Conservation (phyloP, 2,329 filamentous ascomycete species). For the Cercospora zeina region DNA sequence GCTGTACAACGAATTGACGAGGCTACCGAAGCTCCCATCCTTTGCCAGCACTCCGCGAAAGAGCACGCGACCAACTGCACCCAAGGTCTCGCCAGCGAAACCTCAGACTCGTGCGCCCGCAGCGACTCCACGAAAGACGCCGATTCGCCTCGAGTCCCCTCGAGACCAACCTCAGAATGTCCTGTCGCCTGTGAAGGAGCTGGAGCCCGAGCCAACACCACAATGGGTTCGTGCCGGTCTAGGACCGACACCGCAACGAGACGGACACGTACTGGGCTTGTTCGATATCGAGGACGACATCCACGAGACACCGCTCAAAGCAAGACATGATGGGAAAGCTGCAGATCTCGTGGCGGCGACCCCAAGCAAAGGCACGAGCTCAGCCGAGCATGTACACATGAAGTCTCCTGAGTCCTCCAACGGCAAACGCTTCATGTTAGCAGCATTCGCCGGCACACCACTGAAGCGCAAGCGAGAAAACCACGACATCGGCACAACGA, state of each 20-base stretch:
- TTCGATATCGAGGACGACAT: conserved; percentile 63
- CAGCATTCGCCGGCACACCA: conserved; percentile 65
- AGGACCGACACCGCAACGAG: conserved; percentile 76
- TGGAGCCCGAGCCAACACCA: conserved; percentile 37
- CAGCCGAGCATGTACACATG: conserved; percentile 25
- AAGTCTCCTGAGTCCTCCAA: conserved; percentile 56
- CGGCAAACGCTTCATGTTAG: conserved; percentile 59
- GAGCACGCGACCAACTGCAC: conserved; percentile 21
- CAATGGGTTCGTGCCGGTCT: conserved; percentile 46
- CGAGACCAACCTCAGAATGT: not conserved
- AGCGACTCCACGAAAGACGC: conserved; percentile 28
- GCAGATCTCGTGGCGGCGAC: conserved; percentile 43
- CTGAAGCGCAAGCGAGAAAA: conserved; percentile 52
- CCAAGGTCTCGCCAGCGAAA: conserved; percentile 22
- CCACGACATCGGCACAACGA: conserved; percentile 37
- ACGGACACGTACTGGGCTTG: conserved; percentile 73
- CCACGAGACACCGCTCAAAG: conserved; percentile 28
- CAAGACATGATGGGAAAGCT: not conserved
- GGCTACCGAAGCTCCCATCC: conserved; percentile 45
- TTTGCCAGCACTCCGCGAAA: conserved; percentile 48
- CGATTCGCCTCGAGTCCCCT: conserved; percentile 20
- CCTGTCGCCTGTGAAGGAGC: conserved; percentile 31
- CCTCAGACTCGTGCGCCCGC: not conserved
- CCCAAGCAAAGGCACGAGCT: conserved; percentile 40
- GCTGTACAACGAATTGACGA: conserved; percentile 68